These are phyloP conservation scores for Candida smagusa DNA, from an alignment of 1,139 yeast genomes.

Conservation along the genomic window DNA sequence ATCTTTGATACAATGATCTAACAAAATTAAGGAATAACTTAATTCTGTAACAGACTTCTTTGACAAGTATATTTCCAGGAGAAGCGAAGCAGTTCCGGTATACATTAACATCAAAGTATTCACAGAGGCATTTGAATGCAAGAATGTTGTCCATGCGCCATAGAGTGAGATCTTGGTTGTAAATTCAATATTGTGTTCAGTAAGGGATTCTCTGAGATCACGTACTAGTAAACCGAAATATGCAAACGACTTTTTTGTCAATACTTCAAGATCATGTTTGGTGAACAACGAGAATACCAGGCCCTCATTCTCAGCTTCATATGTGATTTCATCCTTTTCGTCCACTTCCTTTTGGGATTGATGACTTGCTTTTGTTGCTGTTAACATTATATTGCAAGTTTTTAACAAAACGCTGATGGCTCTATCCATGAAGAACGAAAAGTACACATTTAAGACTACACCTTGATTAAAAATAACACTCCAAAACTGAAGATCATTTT, in stretches of 20 bases:
- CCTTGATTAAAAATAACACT: slow-evolving; percentile 26
- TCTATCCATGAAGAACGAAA: slow-evolving; percentile 37
- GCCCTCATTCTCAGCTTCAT: not conserved
- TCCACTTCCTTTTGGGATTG: not conserved
- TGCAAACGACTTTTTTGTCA: slow-evolving; percentile 32
- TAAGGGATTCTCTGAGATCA: slow-evolving; percentile 31
- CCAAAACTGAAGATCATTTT: slow-evolving; percentile 26
- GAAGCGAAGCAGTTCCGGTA: slow-evolving; percentile 34
- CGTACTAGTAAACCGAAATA: slow-evolving; percentile 35
- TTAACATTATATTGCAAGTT: slow-evolving; percentile 21
- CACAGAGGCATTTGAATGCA: slow-evolving; percentile 33
- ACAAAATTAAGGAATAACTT: slow-evolving; percentile 24
- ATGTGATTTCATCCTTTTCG: not conserved
- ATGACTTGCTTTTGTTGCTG: slow-evolving; percentile 9
- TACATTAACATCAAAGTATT: slow-evolving; percentile 32
- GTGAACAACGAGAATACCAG: slow-evolving; percentile 21
- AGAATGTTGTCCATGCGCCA: slow-evolving; percentile 36
- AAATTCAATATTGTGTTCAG: slow-evolving; percentile 30
- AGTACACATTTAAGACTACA: slow-evolving; percentile 25
- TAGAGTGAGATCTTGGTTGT: slow-evolving; percentile 38
- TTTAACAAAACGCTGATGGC: slow-evolving; percentile 33
- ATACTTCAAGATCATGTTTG: slow-evolving; percentile 24
- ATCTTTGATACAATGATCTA: slow-evolving; percentile 24
- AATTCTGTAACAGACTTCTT: slow-evolving; percentile 19
- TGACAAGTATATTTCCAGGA: slow-evolving; percentile 25